Base-by-base conservation (phyloP, 305 asterid species). In the Fraxinus nigra region DNA sequence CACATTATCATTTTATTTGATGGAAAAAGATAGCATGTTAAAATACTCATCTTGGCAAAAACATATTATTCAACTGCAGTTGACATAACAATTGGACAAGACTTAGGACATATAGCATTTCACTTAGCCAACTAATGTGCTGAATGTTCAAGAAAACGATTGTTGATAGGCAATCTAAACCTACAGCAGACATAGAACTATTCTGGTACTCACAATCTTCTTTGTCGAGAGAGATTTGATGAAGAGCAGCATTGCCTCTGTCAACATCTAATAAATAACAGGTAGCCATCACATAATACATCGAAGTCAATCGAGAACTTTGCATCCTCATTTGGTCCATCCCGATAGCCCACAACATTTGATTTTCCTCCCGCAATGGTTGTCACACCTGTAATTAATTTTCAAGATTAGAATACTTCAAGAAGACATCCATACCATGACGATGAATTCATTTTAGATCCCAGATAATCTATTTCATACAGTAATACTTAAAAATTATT, bases 291-390 rank as follows among this genome's bases (percentile, higher is more conserved):
- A 94, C 94, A 85, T 92, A 96, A 96, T 84, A 94, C 93, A 85
- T 96, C 98, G 80, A 96, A 96, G 81, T 96, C 98, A 72, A 83
- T 89, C 5, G 99, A 96, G 86, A 96, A 96, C 73, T 96, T 92
- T 6, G 99, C 99, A 85, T 92, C 94, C 83, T 96, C 99, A 86
- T 97, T 94, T 77, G 99, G 98, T 78, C 99, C 99, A 82, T 94
- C 99, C 74, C 95, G 92, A 88, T 90, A 94, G 80, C 99, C 99
- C 5, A 94, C 92, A 83, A 91, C 89, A 89, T 90, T 92, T 26
- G 98, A 96, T 85, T 96, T 96, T 81, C 99, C 99, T 83, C 99
- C 98, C 80, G 98, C 99, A 85, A 96, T 93, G 38, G 99, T 96
- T 14, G 99, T 96, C 88, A 96, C 98, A 7, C 98, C 99, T 95